Evolutionary conservation across 1,139 yeast species (phyloP), one percentile per base, ranked within the genome.

Genomic region (Suhomyces bolitotheri): DNA sequence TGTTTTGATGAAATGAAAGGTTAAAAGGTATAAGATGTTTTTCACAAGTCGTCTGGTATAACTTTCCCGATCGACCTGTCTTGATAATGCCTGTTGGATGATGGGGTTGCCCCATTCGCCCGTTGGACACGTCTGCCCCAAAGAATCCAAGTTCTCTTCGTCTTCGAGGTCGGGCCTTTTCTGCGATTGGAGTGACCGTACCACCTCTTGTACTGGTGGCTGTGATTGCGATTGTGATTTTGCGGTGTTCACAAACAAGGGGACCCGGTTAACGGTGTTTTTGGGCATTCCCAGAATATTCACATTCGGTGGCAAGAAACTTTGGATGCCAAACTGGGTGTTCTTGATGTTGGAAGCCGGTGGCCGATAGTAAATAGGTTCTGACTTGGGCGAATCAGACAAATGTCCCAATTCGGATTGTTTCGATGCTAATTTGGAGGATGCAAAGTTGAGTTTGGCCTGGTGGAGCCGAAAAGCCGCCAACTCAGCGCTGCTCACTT

Each of bases 61-160:
- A 5, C 41, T 33, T 35, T 64, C 68, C 32, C 55, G 53, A 45
- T 65, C 61, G 3, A 57, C 49, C 45, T 69, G 75, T 22, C 75
- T 47, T 4, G 47, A 23, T 32, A 71, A 51, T 0, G 76, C 76
- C 34, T 55, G 56, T 32, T 49, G 47, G 46, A 70, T 58, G 17
- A 65, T 56, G 3, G 74, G 74, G 41, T 60, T 66, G 16, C 52
- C 50, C 75, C 75, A 70, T n/a, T 57, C 61, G 1, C 73, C 75
- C 1, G 64, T 53, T 1, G 71, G 68, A 17, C 20, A 6, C 1
- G 43, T 33, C 4, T 8, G n/a, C 5, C 27, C 35, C 6, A 31
- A 40, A 2, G 33, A 38, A 2, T 42, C 48, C 22, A 39, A 36
- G 5, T 39, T 46, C 5, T 43, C 46, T 13, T 40, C 46, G 9